Conservation (phyloP, 208 protist genomes). For the Acanthamoeba healyi region DNA sequence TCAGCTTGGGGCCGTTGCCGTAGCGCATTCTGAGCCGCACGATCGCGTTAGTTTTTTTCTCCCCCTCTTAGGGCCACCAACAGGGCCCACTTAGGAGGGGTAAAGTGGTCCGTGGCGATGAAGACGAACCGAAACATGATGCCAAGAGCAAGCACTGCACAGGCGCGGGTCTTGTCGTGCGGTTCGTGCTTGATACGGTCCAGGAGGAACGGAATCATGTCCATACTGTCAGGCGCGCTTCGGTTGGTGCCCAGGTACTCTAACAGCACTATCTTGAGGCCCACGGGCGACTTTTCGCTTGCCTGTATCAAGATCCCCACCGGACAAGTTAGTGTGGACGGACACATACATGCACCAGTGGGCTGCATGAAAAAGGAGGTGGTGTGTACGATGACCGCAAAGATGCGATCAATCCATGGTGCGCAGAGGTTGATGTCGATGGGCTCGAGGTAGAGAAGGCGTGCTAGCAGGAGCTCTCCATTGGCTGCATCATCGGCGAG, state of each 20-base stretch:
- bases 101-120: too few species aligned
- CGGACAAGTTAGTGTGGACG: neutral
- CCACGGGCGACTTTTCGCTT: slow-evolving; percentile 4
- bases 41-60: neutral
- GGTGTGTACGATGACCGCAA: neutral
- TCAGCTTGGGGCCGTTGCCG: neutral
- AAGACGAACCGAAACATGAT: neutral
- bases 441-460: neutral
- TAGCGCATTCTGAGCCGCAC: neutral
- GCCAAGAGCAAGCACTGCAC: neutral
- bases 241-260: slow-evolving; percentile 18
- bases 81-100: neutral
- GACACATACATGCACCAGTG: neutral
- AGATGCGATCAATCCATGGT: slow-evolving; percentile 35
- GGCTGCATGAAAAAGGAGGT: neutral
- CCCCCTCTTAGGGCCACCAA: neutral
- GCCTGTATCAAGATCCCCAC: neutral
- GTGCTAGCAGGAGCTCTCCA: neutral
- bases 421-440: neutral
- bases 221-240: neutral
- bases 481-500: neutral
- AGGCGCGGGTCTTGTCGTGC: neutral
- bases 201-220: slow-evolving; percentile 1
- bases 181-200: slow-evolving; percentile 1
- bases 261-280: neutral